phyloP scores from a whole-genome alignment of 2,329 filamentous ascomycete species.

The Zasmidium angulare region DNA sequence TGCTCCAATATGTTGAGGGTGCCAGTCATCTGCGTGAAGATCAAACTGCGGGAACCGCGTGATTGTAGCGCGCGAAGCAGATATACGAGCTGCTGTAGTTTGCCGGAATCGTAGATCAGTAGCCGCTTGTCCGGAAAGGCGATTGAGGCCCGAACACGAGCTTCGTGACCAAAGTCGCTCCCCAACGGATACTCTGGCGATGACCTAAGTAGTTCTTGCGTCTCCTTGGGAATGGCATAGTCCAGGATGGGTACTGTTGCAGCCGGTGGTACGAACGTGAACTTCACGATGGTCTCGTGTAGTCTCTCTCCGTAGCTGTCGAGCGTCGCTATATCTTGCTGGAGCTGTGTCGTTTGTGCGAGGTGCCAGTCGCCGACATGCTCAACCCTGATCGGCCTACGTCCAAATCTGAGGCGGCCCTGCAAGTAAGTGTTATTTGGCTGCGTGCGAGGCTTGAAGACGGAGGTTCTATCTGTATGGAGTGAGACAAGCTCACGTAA shows the following conservation, averaged over 20 bases:
- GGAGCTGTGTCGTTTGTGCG: constrained; percentile 21
- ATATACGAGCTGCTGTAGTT: constrained; percentile 84
- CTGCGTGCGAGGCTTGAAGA: constrained; percentile 13
- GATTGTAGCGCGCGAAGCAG: constrained; percentile 83
- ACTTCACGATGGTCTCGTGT: constrained; percentile 77
- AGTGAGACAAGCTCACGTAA: constrained; percentile 31
- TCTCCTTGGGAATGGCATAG: constrained; percentile 22
- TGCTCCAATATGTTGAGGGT: constrained; percentile 96
- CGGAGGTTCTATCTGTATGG: constrained; percentile 19
- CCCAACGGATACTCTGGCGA: constrained; percentile 39
- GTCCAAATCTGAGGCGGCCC: constrained; percentile 23
- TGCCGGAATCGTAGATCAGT: constrained; percentile 97
- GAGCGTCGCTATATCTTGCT: constrained; percentile 57
- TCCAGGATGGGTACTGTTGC: constrained; percentile 64
- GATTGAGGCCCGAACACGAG: constrained; percentile 87
- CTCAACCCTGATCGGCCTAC: constrained; percentile 24
- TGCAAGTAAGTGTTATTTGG: constrained; percentile 15
- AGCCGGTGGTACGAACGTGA: constrained; percentile 87
- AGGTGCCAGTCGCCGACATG: constrained; percentile 29
- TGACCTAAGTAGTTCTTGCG: constrained; percentile 28
- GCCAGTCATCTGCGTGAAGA: constrained; percentile 99
- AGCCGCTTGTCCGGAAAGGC: constrained; percentile 95
- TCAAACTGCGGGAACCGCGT: constrained; percentile 87
- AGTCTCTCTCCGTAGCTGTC: constrained; percentile 70
- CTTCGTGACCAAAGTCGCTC: constrained; percentile 87